phyloP scores from a whole-genome alignment of 106 monocot genomes.

The Agapanthus africanus region DNA sequence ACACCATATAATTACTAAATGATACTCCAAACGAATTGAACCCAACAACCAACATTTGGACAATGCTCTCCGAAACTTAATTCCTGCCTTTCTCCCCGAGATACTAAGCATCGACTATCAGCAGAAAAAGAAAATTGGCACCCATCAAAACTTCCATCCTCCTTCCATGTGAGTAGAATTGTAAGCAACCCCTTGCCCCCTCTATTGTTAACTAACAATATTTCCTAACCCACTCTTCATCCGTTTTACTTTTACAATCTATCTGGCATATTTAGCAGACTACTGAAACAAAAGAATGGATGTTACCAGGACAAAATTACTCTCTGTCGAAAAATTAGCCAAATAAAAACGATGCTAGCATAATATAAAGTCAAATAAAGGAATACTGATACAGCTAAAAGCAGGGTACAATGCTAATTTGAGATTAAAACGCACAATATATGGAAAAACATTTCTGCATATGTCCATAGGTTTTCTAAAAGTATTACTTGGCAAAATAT shows the following conservation, averaged over 20 bases:
- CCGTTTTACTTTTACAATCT: too few relatives aligned
- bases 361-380: background rate
- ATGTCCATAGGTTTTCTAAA: background rate
- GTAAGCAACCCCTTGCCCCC: too few relatives aligned
- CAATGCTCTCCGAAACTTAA: background rate
- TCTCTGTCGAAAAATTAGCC: background rate
- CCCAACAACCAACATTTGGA: too few relatives aligned
- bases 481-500: background rate
- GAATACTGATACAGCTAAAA: background rate
- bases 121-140: too few relatives aligned
- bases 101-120: background rate
- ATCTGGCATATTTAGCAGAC: too few relatives aligned
- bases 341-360: background rate
- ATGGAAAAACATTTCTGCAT: background rate
- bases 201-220: too few relatives aligned
- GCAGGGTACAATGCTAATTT: background rate
- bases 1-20: too few relatives aligned
- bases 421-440: background rate
- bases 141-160: too few relatives aligned
- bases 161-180: too few relatives aligned
- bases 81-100: background rate
- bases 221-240: too few relatives aligned
- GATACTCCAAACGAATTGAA: too few relatives aligned
- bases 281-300: background rate
- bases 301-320: background rate